Percentiles rank a stretch among this genome's conserved stretches.
Conservation (phyloP, 169 alveolate species). For the Fabrea salina region DNA sequence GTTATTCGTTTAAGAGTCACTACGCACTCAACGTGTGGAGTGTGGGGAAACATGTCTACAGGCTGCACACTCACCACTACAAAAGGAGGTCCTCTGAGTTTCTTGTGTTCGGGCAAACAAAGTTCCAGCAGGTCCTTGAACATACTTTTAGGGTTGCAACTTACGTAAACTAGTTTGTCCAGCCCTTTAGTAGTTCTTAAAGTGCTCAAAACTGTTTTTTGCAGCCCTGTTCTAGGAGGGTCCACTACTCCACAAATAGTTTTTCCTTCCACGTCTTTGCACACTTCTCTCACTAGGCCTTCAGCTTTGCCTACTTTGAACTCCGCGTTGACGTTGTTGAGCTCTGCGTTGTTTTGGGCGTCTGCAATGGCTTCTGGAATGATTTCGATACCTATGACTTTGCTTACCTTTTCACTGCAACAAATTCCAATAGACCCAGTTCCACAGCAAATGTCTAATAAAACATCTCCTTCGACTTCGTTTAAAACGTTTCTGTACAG, state of each 20-base stretch:
- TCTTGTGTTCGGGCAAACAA: slow-evolving; percentile 52
- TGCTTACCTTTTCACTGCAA: slow-evolving; percentile 42
- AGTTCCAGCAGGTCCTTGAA: slow-evolving; percentile 46
- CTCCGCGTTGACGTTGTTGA: slow-evolving; percentile 47
- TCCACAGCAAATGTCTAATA: slow-evolving; percentile 77
- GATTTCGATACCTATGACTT: slow-evolving; percentile 68
- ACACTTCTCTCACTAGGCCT: slow-evolving; percentile 41
- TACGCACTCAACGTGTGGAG: slow-evolving; percentile 68
- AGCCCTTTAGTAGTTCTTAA: slow-evolving; percentile 72
- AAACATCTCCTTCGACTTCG: slow-evolving; percentile 11
- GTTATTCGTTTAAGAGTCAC: slow-evolving; percentile 50
- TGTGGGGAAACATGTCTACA: slow-evolving; percentile 73
- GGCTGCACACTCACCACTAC: slow-evolving; percentile 40
- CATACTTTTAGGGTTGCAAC: slow-evolving; percentile 62
- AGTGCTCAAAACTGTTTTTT: slow-evolving; percentile 52
- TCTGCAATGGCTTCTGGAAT: slow-evolving; percentile 60
- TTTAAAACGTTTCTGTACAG: not conserved
- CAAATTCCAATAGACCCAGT: slow-evolving; percentile 78
- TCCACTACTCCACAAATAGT: slow-evolving; percentile 65
- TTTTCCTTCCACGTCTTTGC: slow-evolving; percentile 7
- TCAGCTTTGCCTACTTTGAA: slow-evolving; percentile 54
- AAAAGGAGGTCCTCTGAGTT: slow-evolving; percentile 67
- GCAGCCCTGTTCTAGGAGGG: slow-evolving; percentile 83
- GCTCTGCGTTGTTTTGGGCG: slow-evolving; percentile 40
- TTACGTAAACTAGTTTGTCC: slow-evolving; percentile 65